A percentile compares a stretch with the other conserved stretches of the same genome.
These are phyloP conservation scores for Candida mattraensis DNA, from an alignment of 805 yeast species.

Conservation along the genomic window DNA sequence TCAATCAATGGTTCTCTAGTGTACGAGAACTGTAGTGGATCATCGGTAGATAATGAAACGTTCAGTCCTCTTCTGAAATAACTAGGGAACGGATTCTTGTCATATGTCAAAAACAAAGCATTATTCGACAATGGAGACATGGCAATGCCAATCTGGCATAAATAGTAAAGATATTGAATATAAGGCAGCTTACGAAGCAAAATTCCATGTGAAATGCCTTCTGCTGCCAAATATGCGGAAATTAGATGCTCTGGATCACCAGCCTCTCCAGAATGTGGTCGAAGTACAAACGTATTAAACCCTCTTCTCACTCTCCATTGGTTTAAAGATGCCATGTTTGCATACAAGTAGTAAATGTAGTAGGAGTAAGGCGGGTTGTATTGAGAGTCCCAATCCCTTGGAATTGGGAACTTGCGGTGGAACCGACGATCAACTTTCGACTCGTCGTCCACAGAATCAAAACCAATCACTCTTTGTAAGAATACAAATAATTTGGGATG, in stretches of 20 bases:
- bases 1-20: conserved; percentile 97
- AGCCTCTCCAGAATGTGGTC: conserved; percentile 99
- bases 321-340: conserved; percentile 84
- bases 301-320: conserved; percentile 75
- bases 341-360: conserved; percentile 83
- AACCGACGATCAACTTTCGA: conserved; percentile 84
- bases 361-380: conserved; percentile 97
- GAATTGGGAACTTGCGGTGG: conserved; percentile 82
- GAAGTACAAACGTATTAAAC: conserved; percentile 84
- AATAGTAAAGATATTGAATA: conserved; percentile 87
- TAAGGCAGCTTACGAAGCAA: conserved; percentile 90
- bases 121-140: conserved; percentile 98
- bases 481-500: conserved; percentile 92
- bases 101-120: conserved; percentile 93
- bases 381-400: conserved; percentile 73
- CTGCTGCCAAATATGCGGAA: conserved; percentile 83
- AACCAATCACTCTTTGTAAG: conserved; percentile 92
- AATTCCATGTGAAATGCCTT: conserved; percentile 95
- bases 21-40: conserved; percentile 95
- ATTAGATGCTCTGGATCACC: conserved; percentile 98
- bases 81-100: conserved; percentile 90
- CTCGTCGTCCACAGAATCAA: conserved; percentile 98
- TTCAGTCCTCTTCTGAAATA: conserved; percentile 93
- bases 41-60: conserved; percentile 94
- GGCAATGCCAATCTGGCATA: conserved; percentile 95